Evolutionary conservation across 2,329 filamentous ascomycete genomes (phyloP).

Genomic region (Davidsoniella virescens): DNA sequence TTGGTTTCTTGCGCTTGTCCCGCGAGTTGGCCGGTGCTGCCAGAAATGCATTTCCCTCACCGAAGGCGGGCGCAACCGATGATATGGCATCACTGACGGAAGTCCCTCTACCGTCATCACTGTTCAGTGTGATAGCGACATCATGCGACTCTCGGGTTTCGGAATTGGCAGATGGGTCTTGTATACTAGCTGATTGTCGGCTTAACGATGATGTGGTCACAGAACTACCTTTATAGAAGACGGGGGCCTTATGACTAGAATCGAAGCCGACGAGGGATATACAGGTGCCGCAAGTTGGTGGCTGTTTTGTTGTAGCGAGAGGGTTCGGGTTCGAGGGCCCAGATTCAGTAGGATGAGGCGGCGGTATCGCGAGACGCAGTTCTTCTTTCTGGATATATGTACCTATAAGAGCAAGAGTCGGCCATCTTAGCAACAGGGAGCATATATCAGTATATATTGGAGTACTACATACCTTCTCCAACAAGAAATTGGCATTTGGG

Average conservation of each 20-base stretch:
- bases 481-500: constrained; percentile 81
- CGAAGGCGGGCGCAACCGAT: constrained; percentile 51
- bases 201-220: constrained; percentile 32
- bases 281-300: constrained; percentile 73
- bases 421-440: background rate
- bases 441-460: background rate
- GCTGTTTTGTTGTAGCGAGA: constrained; percentile 66
- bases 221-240: constrained; percentile 38
- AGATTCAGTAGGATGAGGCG: constrained; percentile 86
- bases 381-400: constrained; percentile 86
- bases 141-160: constrained; percentile 46
- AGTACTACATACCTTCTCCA: constrained; percentile 55
- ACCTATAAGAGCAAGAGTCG: constrained; percentile 32
- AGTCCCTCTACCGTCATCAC: constrained; percentile 36
- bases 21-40: constrained; percentile 35
- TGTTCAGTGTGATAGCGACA: constrained; percentile 34
- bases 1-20: constrained; percentile 82
- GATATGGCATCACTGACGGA: constrained; percentile 35
- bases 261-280: constrained; percentile 62
- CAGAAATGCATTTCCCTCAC: constrained; percentile 68
- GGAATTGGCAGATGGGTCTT: constrained; percentile 36
- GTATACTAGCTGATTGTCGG: constrained; percentile 33
- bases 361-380: constrained; percentile 79
- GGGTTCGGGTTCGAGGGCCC: constrained; percentile 80
- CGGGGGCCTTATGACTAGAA: constrained; percentile 36